Base-by-base conservation (phyloP, 176 grass and related monocot genomes). In the Eragrostis curvula region DNA sequence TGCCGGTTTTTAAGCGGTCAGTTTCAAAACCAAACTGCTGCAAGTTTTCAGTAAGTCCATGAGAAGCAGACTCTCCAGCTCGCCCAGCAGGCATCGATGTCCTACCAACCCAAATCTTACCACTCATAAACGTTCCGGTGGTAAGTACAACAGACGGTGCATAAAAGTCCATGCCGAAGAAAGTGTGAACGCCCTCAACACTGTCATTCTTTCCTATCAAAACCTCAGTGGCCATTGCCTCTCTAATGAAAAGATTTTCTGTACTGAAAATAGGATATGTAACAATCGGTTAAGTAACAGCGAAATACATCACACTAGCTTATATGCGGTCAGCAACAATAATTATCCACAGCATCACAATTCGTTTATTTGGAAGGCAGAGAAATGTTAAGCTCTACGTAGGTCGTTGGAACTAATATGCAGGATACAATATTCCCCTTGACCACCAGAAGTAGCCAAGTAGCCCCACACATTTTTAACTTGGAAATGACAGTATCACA, bases 31-130 rank as follows among this genome's bases (percentile, higher is more conserved):
- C 96, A 55, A 95, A 82, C 66, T 83, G 80, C 72, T 93, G 92
- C 88, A 98, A 86, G 56, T 91, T 98, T 86, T 98, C 96, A 82
- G 96, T 98, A 45, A 98, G 87, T 42, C 96, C 96, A 82, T 91
- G 84, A 66, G 96, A 98, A 81, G 96, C 92, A 6, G 96, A 95
- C 71, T 98, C 92, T 70, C 96, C 96, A 81, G 96, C 96, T 81
- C 96, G 90, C 30, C 96, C 96, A 48, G 96, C 96, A 70, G 96
- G 75, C 92, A 98, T 98, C 66, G 96, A 98, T 78, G 92, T 86
- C 75, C 90, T 95, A 88, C 96, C 96, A 74, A 98, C 96, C 93
- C 93, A 98, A 63, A 95, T 93, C 87, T 93, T 98, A 93, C 96
- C 93, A 58, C 96, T 95, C 96, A 95, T 98, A 79, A 98, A 98